phyloP scores from a whole-genome alignment of 169 alveolate species.

The Plasmodium cynomolgi region DNA sequence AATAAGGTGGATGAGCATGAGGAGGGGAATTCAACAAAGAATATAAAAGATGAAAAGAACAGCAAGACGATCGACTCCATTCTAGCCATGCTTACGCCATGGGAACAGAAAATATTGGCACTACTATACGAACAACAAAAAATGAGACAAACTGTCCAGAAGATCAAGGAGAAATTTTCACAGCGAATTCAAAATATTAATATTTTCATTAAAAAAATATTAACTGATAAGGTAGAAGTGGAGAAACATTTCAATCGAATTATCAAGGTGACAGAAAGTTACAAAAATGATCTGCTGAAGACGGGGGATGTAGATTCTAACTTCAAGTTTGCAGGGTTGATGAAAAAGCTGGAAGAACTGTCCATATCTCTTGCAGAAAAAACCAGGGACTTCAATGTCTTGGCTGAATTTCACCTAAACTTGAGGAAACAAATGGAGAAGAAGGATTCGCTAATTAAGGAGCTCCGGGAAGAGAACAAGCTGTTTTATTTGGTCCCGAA shows the following conservation, averaged over 20 bases:
- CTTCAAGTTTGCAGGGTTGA: slow-evolving; percentile 82
- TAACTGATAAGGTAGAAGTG: slow-evolving; percentile 83
- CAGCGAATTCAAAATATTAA: slow-evolving; percentile 78
- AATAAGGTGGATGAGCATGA: slow-evolving; percentile 27
- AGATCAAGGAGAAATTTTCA: slow-evolving; percentile 78
- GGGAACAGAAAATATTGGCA: slow-evolving; percentile 87
- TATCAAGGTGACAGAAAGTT: slow-evolving; percentile 76
- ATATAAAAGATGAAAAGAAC: slow-evolving; percentile 76
- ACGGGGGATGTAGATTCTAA: slow-evolving; percentile 81
- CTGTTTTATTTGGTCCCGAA: slow-evolving; percentile 77
- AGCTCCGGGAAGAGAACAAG: slow-evolving; percentile 76
- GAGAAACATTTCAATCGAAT: slow-evolving; percentile 82
- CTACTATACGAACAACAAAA: slow-evolving; percentile 85
- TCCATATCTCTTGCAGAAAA: slow-evolving; percentile 79
- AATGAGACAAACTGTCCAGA: slow-evolving; percentile 81
- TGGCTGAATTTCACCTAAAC: slow-evolving; percentile 76
- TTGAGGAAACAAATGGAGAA: slow-evolving; percentile 45
- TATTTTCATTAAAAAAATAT: slow-evolving; percentile 77
- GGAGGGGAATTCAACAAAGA: slow-evolving; percentile 15
- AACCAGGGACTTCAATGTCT: slow-evolving; percentile 80
- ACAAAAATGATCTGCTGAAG: slow-evolving; percentile 73
- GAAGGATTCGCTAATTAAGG: slow-evolving; percentile 48
- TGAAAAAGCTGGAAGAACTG: slow-evolving; percentile 82
- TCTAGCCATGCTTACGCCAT: slow-evolving; percentile 80
- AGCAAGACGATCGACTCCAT: slow-evolving; percentile 78